phyloP scores from a whole-genome alignment of 192 early-diverging fungal species.

The Lobosporangium transversale region DNA sequence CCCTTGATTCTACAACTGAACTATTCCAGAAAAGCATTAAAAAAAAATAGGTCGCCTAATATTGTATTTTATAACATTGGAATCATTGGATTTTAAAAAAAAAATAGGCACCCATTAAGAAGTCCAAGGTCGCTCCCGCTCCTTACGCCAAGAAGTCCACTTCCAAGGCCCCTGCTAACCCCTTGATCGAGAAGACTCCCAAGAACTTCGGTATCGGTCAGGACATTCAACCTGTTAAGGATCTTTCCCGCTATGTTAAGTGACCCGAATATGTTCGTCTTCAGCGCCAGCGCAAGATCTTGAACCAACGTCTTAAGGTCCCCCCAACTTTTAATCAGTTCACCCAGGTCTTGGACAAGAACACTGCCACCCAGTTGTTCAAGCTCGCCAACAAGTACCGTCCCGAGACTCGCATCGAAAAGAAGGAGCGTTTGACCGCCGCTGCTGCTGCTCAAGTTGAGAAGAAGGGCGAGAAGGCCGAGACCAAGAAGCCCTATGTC shows the following conservation, averaged over 20 bases:
- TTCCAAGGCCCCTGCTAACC: constrained; percentile 80
- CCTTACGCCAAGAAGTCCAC: constrained; percentile 79
- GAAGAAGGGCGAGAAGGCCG: constrained; percentile 84
- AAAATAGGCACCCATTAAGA: constrained; percentile 56
- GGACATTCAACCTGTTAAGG: constrained; percentile 95
- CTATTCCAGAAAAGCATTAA: too few relatives aligned
- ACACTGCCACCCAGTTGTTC: constrained; percentile 98
- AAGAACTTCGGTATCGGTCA: constrained; percentile 97
- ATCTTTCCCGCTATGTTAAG: constrained; percentile 97
- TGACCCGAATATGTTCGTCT: constrained; percentile 99
- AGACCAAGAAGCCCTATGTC: constrained; percentile 91
- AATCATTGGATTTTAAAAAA: too few relatives aligned
- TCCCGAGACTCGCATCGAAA: constrained; percentile 97
- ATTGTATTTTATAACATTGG: too few relatives aligned
- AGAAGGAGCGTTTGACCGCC: constrained; percentile 90
- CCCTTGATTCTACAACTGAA: too few relatives aligned
- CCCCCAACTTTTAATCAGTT: constrained; percentile 99
- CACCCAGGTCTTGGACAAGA: constrained; percentile 97
- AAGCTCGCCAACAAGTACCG: constrained; percentile 99
- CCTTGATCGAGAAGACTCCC: constrained; percentile 93
- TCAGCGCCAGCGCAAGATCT: constrained; percentile 98
- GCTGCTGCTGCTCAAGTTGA: constrained; percentile 91
- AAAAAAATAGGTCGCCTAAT: too few relatives aligned
- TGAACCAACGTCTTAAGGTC: constrained; percentile 98
- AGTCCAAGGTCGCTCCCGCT: constrained; percentile 93